These are phyloP conservation scores for Aegilops umbellulata DNA, from an alignment of 176 grass and related monocot species.

Conservation along the genomic window DNA sequence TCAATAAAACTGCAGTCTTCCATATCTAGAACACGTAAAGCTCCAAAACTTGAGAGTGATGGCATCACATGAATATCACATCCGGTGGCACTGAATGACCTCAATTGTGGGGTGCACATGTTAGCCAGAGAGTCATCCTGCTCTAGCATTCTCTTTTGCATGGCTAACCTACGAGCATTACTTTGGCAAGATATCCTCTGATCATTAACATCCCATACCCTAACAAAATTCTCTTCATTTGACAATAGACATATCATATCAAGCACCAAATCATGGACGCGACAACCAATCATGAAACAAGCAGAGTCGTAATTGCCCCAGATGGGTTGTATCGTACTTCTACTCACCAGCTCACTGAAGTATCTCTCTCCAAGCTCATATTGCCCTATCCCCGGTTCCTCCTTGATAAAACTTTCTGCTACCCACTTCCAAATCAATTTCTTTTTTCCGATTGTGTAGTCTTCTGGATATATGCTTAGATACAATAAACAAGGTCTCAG, in stretches of 20 bases:
- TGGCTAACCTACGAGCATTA: not conserved
- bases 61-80: not conserved
- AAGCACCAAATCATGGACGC: slow-evolving; percentile 8
- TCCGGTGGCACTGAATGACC: not conserved
- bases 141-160: not conserved
- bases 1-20: not conserved
- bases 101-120: not conserved
- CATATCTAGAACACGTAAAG: not conserved
- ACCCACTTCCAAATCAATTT: not conserved
- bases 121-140: not conserved
- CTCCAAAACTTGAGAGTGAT: not conserved
- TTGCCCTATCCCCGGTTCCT: not conserved
- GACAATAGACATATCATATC: not conserved
- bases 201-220: not conserved
- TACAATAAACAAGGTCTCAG: not conserved
- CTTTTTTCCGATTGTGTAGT: not conserved
- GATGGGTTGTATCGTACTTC: not conserved
- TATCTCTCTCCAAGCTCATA: not conserved
- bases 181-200: not conserved
- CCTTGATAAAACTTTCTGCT: not conserved
- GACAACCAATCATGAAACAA: not conserved
- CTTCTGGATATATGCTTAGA: slow-evolving; percentile 1
- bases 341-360: slow-evolving; percentile 3
- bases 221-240: slow-evolving; percentile 2
- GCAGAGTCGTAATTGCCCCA: no score